Conservation (phyloP, 2,329 filamentous ascomycete genomes). For the Cercospora sesami region DNA sequence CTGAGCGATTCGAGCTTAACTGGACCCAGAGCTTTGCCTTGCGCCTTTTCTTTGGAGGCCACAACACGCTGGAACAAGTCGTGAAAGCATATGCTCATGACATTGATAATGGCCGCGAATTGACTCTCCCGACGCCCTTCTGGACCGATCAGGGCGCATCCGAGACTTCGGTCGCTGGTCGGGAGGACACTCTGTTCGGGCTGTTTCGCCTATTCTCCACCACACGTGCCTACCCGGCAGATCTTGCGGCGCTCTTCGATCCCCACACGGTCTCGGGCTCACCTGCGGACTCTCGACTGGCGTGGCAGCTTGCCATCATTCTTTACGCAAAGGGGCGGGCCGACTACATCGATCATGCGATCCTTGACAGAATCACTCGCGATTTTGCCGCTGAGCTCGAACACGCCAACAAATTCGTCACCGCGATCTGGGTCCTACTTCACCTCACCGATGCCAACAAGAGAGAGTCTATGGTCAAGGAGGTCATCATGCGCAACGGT, state of each 20-base stretch:
- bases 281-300: constrained; percentile 71
- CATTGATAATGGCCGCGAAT: constrained; percentile 67
- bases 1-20: constrained; percentile 78
- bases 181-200: constrained; percentile 83
- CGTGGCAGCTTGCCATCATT: constrained; percentile 77
- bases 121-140: constrained; percentile 68
- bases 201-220: constrained; percentile 65
- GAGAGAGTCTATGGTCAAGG: constrained; percentile 43
- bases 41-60: constrained; percentile 82
- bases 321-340: constrained; percentile 40
- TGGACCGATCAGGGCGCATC: constrained; percentile 39
- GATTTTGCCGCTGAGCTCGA: constrained; percentile 39
- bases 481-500: constrained; percentile 66
- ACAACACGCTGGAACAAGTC: constrained; percentile 66
- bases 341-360: constrained; percentile 31
- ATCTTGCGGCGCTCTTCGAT: constrained; percentile 69
- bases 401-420: constrained; percentile 30
- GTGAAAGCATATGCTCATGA: constrained; percentile 73
- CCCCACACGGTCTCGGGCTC: constrained; percentile 76
- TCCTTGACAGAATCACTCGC: constrained; percentile 68
- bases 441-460: constrained; percentile 32
- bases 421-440: constrained; percentile 36
- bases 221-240: constrained; percentile 35
- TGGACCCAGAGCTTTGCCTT: constrained; percentile 94
- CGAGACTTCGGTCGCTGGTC: constrained; percentile 40